A percentile compares a stretch with the other conserved stretches of the same genome.
Conservation (phyloP, 305 asterid species). For the Nicotiana rustica region DNA sequence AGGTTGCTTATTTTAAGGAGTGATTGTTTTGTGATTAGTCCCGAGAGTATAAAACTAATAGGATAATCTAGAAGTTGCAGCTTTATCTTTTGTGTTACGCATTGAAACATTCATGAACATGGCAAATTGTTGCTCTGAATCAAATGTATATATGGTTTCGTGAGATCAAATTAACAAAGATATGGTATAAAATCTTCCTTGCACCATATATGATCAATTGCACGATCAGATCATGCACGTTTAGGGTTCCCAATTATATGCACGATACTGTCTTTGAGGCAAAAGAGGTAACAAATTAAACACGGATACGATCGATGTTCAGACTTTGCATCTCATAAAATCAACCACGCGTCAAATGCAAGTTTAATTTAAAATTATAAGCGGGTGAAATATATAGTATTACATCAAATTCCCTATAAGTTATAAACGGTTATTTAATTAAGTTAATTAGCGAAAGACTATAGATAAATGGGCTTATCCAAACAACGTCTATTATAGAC, state of each 20-base stretch:
- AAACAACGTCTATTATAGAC: no score
- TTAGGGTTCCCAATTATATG: background rate
- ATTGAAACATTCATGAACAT: constrained; percentile 20
- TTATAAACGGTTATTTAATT: no score
- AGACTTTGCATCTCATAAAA: background rate
- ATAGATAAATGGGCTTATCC: no score
- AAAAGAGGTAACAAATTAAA: constrained; percentile 10
- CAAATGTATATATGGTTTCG: background rate
- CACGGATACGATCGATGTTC: background rate
- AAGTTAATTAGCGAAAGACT: no score
- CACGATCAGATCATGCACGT: constrained; percentile 12
- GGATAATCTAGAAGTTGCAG: background rate
- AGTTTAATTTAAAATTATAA: no score
- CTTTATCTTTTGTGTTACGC: background rate
- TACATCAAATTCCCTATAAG: no score
- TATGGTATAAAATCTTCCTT: background rate
- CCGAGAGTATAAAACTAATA: background rate
- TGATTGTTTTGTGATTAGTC: background rate
- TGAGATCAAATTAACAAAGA: constrained; percentile 25
- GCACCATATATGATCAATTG: background rate
- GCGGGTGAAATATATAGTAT: no score
- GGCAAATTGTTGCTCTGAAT: background rate
- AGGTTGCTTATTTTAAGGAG: background rate
- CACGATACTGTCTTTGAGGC: background rate
- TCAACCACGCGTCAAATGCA: background rate